A percentile compares a stretch with the other conserved stretches of the same genome.
phyloP scores from a whole-genome alignment of 345 rosid genomes.

The Brassica nigra region DNA sequence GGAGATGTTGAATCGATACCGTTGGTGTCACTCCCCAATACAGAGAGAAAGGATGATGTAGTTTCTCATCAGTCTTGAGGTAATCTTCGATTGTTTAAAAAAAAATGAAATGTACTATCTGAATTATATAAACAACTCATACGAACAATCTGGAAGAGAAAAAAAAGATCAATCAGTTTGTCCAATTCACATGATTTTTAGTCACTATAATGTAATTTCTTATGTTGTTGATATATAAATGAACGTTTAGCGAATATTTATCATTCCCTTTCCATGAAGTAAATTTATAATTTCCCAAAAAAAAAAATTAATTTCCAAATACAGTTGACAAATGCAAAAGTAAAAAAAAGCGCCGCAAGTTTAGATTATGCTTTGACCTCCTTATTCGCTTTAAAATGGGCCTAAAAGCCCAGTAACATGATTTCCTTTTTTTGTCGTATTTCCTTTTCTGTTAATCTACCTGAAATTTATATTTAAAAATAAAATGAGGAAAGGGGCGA shows the following conservation, averaged over 20 bases:
- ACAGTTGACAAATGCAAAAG: not conserved
- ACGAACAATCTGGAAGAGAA: conserved; percentile 14
- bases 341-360: too few species aligned
- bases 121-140: conserved; percentile 29
- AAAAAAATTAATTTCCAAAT: not conserved
- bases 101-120: conserved; percentile 14
- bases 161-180: not conserved
- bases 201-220: conserved; percentile 2
- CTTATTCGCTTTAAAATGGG: conserved; percentile 4
- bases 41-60: conserved; percentile 30
- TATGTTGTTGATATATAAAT: not conserved
- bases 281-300: not conserved
- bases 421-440: not conserved
- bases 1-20: conserved; percentile 52
- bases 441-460: not conserved
- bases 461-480: conserved; percentile 19
- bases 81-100: conserved; percentile 32
- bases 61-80: conserved; percentile 34
- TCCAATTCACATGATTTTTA: not conserved
- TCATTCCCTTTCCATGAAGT: not conserved
- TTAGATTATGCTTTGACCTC: not conserved
- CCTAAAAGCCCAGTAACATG: conserved; percentile 30
- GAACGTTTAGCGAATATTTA: not conserved
- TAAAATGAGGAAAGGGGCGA: not conserved
- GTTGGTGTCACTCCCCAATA: conserved; percentile 39